phyloP scores from a whole-genome alignment of 2,329 filamentous ascomycete species.

The Albophoma yamanashiensis region DNA sequence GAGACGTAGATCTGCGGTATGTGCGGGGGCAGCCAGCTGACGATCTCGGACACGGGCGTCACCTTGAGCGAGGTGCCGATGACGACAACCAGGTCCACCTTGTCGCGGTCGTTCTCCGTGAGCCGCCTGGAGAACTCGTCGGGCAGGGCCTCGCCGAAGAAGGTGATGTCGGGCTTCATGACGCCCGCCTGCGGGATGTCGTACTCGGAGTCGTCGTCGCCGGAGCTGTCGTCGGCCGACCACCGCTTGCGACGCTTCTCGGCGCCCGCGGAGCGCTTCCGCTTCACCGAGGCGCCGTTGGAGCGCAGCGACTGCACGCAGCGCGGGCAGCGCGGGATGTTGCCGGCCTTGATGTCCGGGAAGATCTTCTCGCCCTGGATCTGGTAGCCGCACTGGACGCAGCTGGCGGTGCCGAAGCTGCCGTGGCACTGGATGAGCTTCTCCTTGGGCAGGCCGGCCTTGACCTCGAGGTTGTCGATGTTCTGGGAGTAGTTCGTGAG shows the following conservation, averaged over 20 bases:
- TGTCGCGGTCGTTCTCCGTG: slow-evolving; percentile 67
- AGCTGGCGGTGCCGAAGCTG: slow-evolving; percentile 86
- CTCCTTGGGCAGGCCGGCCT: slow-evolving; percentile 68
- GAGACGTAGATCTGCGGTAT: slow-evolving; percentile 89
- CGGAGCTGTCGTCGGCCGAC: slow-evolving; percentile 26
- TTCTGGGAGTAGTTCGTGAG: slow-evolving; percentile 98
- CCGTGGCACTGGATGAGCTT: slow-evolving; percentile 95
- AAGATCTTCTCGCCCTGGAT: slow-evolving; percentile 71
- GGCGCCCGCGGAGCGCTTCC: slow-evolving; percentile 26
- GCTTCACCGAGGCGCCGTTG: slow-evolving; percentile 18
- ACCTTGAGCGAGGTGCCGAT: slow-evolving; percentile 96
- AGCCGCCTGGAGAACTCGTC: slow-evolving; percentile 73
- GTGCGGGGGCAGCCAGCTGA: slow-evolving; percentile 64
- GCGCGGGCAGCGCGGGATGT: slow-evolving; percentile 65
- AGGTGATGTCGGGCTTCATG: slow-evolving; percentile 97
- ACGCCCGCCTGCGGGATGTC: slow-evolving; percentile 59
- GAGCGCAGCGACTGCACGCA: slow-evolving; percentile 48
- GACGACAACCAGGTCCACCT: slow-evolving; percentile 83
- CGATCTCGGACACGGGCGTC: slow-evolving; percentile 86
- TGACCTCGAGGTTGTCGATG: slow-evolving; percentile 89
- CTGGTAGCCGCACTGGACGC: slow-evolving; percentile 67
- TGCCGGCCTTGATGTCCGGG: slow-evolving; percentile 63
- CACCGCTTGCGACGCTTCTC: slow-evolving; percentile 26
- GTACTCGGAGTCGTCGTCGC: slow-evolving; percentile 36
- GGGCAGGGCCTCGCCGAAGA: slow-evolving; percentile 88